Base-by-base conservation (phyloP, 768 basidiomycete species). In the Rhizopogon vesiculosus region DNA sequence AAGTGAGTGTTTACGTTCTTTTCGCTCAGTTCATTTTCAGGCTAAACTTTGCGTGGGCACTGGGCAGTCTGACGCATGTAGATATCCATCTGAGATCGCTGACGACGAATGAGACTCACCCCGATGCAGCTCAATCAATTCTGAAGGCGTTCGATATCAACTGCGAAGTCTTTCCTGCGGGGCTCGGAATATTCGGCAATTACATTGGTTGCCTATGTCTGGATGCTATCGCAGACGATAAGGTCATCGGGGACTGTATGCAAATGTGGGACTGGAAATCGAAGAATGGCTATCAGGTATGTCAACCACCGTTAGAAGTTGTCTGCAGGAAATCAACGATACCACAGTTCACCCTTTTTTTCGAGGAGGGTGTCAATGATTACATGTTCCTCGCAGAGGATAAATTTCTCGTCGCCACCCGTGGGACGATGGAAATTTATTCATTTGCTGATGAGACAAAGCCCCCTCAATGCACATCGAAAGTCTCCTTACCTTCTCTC, bases 261-360 rank as follows among this genome's bases (percentile, higher is more conserved):
- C 74, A 79, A 62, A 76, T 81, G 25, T 81, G 78, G 76, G 78
- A 79, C 55, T 81, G 79, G 80, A 70, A 71, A 28, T 58, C 31
- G 5, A 69, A 55, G 70, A 67, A 13, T 69, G 74, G 10, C 60
- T 70, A 41, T 64, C 66, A 56, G 55, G 80, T 79, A 55, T 18
- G 77, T 68, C 13, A 25, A 45, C 55, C 39, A 35, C 16, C 54
- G 39, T 53, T 51, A 51, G 45, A 40, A 29, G 25, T 9, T 42
- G 51, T 45, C 29, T 9, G 16, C 45, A n/a, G n/a, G 5, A 45
- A 45, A 45, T 6, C n/a, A 9, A 22, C 33, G 4, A 29, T 51
- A 38, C 45, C 44, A 15, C 50, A 81, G 79, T 79, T 75, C 56
- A 62, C 66, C 9, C 66, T 81, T 66, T 64, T 67, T n/a, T 70